Evolutionary conservation across 2,329 filamentous ascomycete species (phyloP).

Genomic region (Aspergillus sp.): DNA sequence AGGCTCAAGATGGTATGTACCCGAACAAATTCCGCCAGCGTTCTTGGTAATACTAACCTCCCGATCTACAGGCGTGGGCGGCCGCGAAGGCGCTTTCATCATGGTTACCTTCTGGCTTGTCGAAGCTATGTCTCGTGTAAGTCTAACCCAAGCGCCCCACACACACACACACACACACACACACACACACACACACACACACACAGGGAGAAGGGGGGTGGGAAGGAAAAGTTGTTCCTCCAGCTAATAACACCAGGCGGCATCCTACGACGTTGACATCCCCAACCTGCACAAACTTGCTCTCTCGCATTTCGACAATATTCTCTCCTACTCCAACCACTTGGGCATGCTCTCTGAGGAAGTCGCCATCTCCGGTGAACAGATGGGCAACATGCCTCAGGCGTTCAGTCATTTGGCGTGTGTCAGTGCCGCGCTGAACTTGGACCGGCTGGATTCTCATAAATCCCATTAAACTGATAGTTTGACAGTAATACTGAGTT

Average conservation of each 20-base stretch:
- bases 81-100: slow-evolving; percentile 65
- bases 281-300: slow-evolving; percentile 38
- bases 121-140: slow-evolving; percentile 64
- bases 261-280: slow-evolving; percentile 23
- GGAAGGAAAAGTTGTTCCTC: too few species aligned
- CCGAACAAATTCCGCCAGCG: slow-evolving; percentile 15
- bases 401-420: slow-evolving; percentile 70
- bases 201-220: not conserved
- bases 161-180: not conserved
- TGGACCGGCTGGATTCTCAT: slow-evolving; percentile 43
- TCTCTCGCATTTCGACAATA: slow-evolving; percentile 67
- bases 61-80: slow-evolving; percentile 54
- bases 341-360: slow-evolving; percentile 72
- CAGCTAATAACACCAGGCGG: slow-evolving; percentile 11
- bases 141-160: slow-evolving; percentile 18
- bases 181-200: not conserved
- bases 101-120: slow-evolving; percentile 83
- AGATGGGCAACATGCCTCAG: slow-evolving; percentile 71
- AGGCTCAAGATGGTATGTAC: slow-evolving; percentile 56
- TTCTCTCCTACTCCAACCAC: slow-evolving; percentile 68
- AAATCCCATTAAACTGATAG: not conserved
- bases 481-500: not conserved
- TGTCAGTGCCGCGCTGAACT: slow-evolving; percentile 68
- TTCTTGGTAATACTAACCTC: not conserved
- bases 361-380: slow-evolving; percentile 65